Conservation (phyloP, 495 filamentous ascomycete genomes). For the Talaromyces thailandensis region DNA sequence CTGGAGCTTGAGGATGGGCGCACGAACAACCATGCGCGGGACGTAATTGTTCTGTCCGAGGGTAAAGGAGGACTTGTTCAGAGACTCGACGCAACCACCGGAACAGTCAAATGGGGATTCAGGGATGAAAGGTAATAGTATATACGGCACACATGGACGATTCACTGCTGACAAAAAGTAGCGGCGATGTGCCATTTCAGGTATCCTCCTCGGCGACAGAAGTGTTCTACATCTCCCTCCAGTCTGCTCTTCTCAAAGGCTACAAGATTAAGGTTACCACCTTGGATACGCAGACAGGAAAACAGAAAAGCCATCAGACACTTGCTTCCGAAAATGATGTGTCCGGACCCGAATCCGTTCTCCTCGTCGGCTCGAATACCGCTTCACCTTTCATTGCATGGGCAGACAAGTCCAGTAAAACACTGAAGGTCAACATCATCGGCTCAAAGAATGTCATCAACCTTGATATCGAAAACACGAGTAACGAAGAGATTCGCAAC, state of each 20-base stretch:
- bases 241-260: constrained; percentile 54
- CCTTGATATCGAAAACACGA: constrained; percentile 40
- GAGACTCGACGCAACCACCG: constrained; percentile 62
- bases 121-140: constrained; percentile 46
- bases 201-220: constrained; percentile 65
- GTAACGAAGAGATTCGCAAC: constrained; percentile 50
- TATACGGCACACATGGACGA: not conserved
- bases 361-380: constrained; percentile 77
- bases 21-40: constrained; percentile 39
- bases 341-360: constrained; percentile 52
- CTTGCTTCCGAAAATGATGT: constrained; percentile 70
- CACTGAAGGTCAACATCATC: constrained; percentile 71
- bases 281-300: constrained; percentile 63
- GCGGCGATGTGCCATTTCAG: constrained; percentile 65
- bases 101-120: constrained; percentile 71
- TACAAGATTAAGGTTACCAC: constrained; percentile 66
- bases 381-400: constrained; percentile 74
- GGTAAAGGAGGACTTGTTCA: constrained; percentile 48
- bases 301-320: constrained; percentile 51
- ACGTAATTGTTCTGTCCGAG: constrained; percentile 61
- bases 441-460: constrained; percentile 55
- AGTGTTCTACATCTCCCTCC: constrained; percentile 69
- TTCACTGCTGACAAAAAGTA: constrained; percentile 21
- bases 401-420: constrained; percentile 60
- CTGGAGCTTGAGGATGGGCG: constrained; percentile 57